Base-by-base conservation (phyloP, 768 basidiomycete genomes). In the Trametes elegans region DNA sequence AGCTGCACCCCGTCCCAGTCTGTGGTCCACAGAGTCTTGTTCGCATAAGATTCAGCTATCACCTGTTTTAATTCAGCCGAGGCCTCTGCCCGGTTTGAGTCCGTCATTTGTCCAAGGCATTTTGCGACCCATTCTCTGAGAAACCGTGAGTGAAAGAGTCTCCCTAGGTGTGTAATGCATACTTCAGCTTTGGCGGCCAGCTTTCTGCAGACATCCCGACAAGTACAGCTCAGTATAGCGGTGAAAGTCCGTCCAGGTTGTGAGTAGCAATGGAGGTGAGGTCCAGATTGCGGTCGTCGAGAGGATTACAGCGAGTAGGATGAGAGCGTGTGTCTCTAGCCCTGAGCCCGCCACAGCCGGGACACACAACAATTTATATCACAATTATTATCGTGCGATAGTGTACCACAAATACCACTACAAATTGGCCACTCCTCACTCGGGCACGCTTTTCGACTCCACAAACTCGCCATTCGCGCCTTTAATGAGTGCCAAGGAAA, bases 41-140 rank as follows among this genome's bases (percentile, higher is more conserved):
- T 79, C 58, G 84, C 79, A 74, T 92, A 96, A 72, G 93, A 87
- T 63, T 93, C 84, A 82, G 90, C 88, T 72, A 99, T 97, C 81
- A 93, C 89, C 85, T 90, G 82, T 83, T 93, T 94, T 68, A 99
- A 75, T 78, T 99, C 97, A 57, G 88, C 80, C 67, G 94, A 92
- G 19, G 95, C 95, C 62, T 94, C 93, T 44, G 74, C 74, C 70
- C 88, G 85, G 74, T 96, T 98, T 47, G 79, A 72, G 60, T 94
- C 88, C 16, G 90, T 90, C 79, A 96, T 95, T 73, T 93, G 87
- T 23, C 90, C 87, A 23, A 98, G 78, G 68, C 91, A 96, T 72
- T 85, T 87, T 67, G 94, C 91, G 27, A 98, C 95, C 93, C 94
- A 98, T 69, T 89, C 85, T 75, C 95, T 98, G 68, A 14, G 16